These are phyloP conservation scores for Anethum foeniculum DNA, from an alignment of 140 eudicot species.

Conservation along the genomic window DNA sequence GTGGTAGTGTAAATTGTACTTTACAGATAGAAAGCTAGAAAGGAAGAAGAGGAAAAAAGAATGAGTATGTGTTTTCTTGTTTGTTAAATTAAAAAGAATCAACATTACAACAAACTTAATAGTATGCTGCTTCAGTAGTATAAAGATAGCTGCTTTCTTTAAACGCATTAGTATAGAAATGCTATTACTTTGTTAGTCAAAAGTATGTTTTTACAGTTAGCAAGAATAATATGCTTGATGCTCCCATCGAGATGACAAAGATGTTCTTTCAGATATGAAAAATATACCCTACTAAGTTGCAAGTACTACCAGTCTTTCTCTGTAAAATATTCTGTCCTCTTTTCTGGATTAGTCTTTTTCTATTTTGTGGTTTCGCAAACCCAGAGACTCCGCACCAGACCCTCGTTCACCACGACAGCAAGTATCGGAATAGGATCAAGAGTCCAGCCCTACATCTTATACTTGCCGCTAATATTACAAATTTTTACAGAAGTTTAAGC, in stretches of 20 bases:
- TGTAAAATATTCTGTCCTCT: background rate
- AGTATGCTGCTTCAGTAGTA: conserved; percentile 30
- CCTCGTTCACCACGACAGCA: background rate
- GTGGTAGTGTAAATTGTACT: background rate
- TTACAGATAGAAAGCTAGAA: conserved; percentile 3
- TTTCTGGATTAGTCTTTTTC: background rate
- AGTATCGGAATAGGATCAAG: background rate
- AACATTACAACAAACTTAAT: background rate
- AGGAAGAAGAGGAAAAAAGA: background rate
- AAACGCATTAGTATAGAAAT: conserved; percentile 28
- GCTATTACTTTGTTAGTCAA: conserved; percentile 16
- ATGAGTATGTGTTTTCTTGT: background rate
- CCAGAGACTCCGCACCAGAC: no score
- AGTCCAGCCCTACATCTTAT: background rate
- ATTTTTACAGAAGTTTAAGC: no score
- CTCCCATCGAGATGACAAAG: conserved; percentile 22
- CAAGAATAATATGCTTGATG: conserved; percentile 13
- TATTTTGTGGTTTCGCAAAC: background rate
- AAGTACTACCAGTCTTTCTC: background rate
- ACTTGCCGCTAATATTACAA: no score
- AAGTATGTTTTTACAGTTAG: background rate
- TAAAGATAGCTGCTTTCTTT: conserved; percentile 36
- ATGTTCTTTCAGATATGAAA: conserved; percentile 20
- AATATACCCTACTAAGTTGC: background rate
- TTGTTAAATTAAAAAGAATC: background rate